These are phyloP conservation scores for Cucurbita ficifolia DNA, from an alignment of 306 rosid genomes.

Conservation along the genomic window DNA sequence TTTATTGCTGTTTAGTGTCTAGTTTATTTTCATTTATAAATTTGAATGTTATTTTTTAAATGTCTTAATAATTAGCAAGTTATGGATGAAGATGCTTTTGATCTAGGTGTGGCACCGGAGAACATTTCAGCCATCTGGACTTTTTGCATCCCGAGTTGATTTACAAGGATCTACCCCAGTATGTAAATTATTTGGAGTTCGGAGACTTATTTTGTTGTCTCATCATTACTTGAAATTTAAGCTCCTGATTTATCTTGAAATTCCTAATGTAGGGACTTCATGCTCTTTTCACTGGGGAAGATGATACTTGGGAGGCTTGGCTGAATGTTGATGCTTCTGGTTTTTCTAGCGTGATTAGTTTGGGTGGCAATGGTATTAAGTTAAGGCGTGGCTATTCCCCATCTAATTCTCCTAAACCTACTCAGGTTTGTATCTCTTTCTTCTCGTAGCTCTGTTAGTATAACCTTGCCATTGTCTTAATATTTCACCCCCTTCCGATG, in stretches of 20 bases:
- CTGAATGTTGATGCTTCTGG: slow-evolving; percentile 79
- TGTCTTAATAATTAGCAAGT: not conserved
- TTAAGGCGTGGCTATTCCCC: slow-evolving; percentile 90
- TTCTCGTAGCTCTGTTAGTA: slow-evolving; percentile 1
- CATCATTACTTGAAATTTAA: slow-evolving; percentile 1
- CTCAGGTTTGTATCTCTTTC: slow-evolving; percentile 40
- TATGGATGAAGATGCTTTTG: slow-evolving; percentile 2
- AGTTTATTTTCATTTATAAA: not conserved
- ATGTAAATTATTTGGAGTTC: slow-evolving; percentile 18
- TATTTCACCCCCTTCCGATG: not conserved
- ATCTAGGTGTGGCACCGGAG: slow-evolving; percentile 87
- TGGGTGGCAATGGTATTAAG: slow-evolving; percentile 61
- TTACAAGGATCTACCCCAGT: slow-evolving; percentile 80
- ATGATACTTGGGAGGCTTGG: slow-evolving; percentile 97
- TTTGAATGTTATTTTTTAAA: not conserved
- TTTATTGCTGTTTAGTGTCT: not conserved
- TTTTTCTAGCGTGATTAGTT: slow-evolving; percentile 47
- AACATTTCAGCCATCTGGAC: slow-evolving; percentile 95
- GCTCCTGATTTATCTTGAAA: slow-evolving; percentile 5
- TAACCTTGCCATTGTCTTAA: not conserved
- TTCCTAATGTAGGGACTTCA: slow-evolving; percentile 61
- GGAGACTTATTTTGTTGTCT: slow-evolving; percentile 1
- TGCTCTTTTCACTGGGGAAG: slow-evolving; percentile 94
- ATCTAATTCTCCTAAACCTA: slow-evolving; percentile 62
- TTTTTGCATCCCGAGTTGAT: slow-evolving; percentile 93